phyloP scores from a whole-genome alignment of 768 basidiomycete genomes.

The Leccinum ochraceum region DNA sequence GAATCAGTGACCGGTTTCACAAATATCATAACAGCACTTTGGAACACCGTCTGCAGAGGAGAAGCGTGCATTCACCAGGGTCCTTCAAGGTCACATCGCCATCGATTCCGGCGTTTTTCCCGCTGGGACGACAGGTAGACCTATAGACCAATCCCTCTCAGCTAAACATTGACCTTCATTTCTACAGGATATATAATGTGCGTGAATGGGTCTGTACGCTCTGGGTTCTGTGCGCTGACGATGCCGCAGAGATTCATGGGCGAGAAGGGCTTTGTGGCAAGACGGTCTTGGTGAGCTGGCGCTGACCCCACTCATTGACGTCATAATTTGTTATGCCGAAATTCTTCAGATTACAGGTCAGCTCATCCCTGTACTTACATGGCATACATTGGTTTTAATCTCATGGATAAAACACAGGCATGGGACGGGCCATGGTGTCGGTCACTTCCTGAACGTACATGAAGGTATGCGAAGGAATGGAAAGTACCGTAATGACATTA shows the following conservation, averaged over 20 bases:
- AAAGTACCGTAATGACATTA: neutral
- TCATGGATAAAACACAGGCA: constrained; percentile 50
- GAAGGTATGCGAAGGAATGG: constrained; percentile 47
- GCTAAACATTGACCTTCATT: neutral
- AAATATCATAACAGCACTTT: constrained; percentile 64
- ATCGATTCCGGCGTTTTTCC: constrained; percentile 88
- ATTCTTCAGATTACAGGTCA: constrained; percentile 56
- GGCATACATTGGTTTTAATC: neutral
- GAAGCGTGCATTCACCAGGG: constrained; percentile 86
- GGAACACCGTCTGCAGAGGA: constrained; percentile 82
- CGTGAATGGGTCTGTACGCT: constrained; percentile 12
- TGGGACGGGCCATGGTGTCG: constrained; percentile 94
- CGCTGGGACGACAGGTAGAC: constrained; percentile 67
- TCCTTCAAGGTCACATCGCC: constrained; percentile 88
- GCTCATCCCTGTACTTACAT: constrained; percentile 1
- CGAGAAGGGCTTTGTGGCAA: constrained; percentile 77
- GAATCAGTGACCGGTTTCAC: neutral
- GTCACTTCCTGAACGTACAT: constrained; percentile 92
- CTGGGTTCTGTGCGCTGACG: constrained; percentile 1
- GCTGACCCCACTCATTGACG: neutral
- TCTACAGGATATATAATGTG: constrained; percentile 57
- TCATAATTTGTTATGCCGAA: neutral
- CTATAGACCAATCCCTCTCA: neutral
- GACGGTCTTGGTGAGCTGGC: constrained; percentile 73
- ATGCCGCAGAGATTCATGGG: constrained; percentile 69